Base-by-base conservation (phyloP, 345 rosid genomes). In the Salix brachista region DNA sequence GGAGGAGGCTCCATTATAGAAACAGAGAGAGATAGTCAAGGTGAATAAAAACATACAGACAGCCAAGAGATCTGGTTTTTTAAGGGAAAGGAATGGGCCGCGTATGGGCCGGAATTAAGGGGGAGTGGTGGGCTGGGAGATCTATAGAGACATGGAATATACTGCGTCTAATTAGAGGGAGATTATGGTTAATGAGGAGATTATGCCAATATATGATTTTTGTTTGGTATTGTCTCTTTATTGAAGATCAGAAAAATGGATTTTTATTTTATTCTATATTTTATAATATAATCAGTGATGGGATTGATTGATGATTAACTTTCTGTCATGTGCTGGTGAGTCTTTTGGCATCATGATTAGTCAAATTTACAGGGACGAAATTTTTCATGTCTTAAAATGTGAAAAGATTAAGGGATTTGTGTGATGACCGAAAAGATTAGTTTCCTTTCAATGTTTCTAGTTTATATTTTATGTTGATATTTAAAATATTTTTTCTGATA, bases 1-100 rank as follows among this genome's bases (percentile, higher is more conserved):
- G 76, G 62, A n/a, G 62, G 62, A 58, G 28, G 76, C 42, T 79
- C 81, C 81, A 79, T 79, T 67, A 8, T 8, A 42, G 50, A 62
- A 25, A 19, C 13, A 23, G 70, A 37, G 65, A 25, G 72, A 11
- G 25, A 66, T 2, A 3, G 14, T 28, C 16, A 41, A 12, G n/a
- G 7, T 4, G 21, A 48, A 9, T 26, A 10, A 65, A 4, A 37
- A 17, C 5, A 28, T 30, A 36, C 11, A 13, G 23, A 17, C 23
- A 30, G 70, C n/a, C 25, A 58, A 25, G 60, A 25, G 64, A 32
- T 73, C 67, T 67, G 30, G 52, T 16, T 67, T 72, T 73, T 67
- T 50, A 67, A 78, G 64, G 30, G 30, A 11, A 60, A 34, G 34
- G 23, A 54, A 54, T 64, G 80, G 80, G 79, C 74, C 74, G 69